Evolutionary conservation across 495 filamentous ascomycete species (phyloP), one percentile per base, ranked within the genome.

Genomic region (Penicillium salamii): DNA sequence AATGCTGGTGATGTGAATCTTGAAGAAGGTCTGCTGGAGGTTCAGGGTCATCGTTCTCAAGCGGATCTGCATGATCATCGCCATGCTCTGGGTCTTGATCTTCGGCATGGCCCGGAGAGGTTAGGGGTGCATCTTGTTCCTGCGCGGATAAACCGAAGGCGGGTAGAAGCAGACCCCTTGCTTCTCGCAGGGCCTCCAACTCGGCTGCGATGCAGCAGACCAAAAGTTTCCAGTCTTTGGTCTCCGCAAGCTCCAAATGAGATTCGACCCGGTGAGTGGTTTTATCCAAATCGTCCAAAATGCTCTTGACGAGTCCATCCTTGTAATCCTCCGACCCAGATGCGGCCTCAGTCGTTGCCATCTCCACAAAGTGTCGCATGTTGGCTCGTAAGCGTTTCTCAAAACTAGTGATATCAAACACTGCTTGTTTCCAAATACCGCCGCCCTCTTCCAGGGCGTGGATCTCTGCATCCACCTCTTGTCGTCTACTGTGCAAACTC

Each of bases 161-260:
- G 14, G 70, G 74, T 26, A 78, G 68, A 41, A 97, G 70, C 53
- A 95, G 77, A 2, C 68, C 68, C 46, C 79, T 76, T 8, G 85
- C 88, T 58, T 91, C 84, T 42, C 68, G 75, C 44, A 96, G 82
- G 7, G 95, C 91, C 55, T 92, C 87, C 3, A 96, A 63, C 58
- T 98, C 93, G 1, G 93, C 89, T 3, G 90, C 87, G 50, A 97
- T 84, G 49, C 88, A 91, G 49, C 87, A 92, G 18, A 96, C 81
- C 19, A 98, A 74, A 20, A 97, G 68, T 33, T 88, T 97, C 93
- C 93, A 98, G 6, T 83, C 79, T 46, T 78, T 79, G 3, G 57
- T 55, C 29, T 77, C 69, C n/a, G 75, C 71, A 23, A 69, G 39
- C 13, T 69, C 62, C 50, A 79, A 42, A 33, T 71, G 61, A 0